Evolutionary conservation across 768 basidiomycete genomes (phyloP), one percentile per base, ranked within the genome.

Genomic region (Hortiboletus campestris): DNA sequence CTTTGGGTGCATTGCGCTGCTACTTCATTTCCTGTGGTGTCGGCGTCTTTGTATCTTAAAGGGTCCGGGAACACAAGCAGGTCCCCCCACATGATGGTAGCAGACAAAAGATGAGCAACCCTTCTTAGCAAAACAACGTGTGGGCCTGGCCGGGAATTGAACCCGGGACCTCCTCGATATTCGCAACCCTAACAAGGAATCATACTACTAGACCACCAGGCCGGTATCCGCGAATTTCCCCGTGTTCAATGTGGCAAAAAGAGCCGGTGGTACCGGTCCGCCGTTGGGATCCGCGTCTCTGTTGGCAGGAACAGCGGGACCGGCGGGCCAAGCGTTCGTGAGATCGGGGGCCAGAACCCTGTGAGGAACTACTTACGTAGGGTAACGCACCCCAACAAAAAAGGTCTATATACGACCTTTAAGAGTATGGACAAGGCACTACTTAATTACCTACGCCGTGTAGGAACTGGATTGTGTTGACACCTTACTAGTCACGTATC

Each of bases 141-240:
- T 2, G 63, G 84, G 84, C 85, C 84, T 85, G 78, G 80, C 84
- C 81, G 85, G 85, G 86, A 86, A 86, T 88, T 86, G 86, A 89
- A 88, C 86, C 85, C 85, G 81, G 85, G 84, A 87, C 87, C 86
- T 88, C 85, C 85, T 86, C 84, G 72, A 64, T n/a, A 17, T 32
- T 22, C 20, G 51, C 28, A 56, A 55, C 80, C 80, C 80, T 77
- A 81, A 82, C 78, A 78, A 80, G 78, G 81, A 81, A 81, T 82
- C 81, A 81, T 81, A 79, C 81, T 77, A 81, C 80, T 81, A 82
- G 79, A 80, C 79, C 78, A 80, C 74, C 77, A 80, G 78, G 80
- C 79, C 79, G 56, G 53, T 38, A 29, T 17, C 11, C n/a, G 35
- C 25, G 17, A 25, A 0, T 2, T 17, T 1, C 25, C 10, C 41